Percentiles rank a stretch among this genome's conserved stretches.
phyloP scores from a whole-genome alignment of 495 filamentous ascomycete species.

The Jackrogersella minutella region DNA sequence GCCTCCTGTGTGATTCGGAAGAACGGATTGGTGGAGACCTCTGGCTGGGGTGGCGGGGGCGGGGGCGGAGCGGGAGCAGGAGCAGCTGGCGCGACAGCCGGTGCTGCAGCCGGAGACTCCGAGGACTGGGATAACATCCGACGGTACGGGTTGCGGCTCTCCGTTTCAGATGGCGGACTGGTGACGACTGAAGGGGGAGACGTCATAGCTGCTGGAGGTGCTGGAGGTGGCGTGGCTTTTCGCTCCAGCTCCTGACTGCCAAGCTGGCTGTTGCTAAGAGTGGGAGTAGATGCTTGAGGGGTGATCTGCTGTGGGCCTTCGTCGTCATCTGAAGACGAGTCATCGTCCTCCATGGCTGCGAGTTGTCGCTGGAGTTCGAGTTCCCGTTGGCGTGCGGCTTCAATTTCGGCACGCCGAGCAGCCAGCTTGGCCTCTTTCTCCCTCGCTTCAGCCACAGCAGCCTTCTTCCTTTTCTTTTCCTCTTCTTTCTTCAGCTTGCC shows the following conservation, averaged over 20 bases:
- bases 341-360: conserved; percentile 76
- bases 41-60: conserved; percentile 53
- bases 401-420: conserved; percentile 89
- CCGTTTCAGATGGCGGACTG: conserved; percentile 56
- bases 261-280: conserved; percentile 60
- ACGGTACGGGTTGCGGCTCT: conserved; percentile 62
- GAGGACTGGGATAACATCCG: conserved; percentile 60
- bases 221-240: conserved; percentile 56
- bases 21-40: conserved; percentile 92
- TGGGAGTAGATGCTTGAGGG: conserved; percentile 83
- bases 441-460: conserved; percentile 82
- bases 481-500: conserved; percentile 98
- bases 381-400: conserved; percentile 87
- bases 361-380: conserved; percentile 86
- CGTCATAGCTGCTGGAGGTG: conserved; percentile 53
- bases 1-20: conserved; percentile 77
- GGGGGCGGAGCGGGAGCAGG: conserved; percentile 53
- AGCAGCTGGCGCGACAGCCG: conserved; percentile 52
- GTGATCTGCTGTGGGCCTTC: conserved; percentile 84
- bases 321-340: conserved; percentile 86
- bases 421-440: conserved; percentile 88
- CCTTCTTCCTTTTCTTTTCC: conserved; percentile 90
- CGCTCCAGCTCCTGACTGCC: conserved; percentile 62
- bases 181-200: conserved; percentile 51
- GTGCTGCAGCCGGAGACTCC: conserved; percentile 56